Evolutionary conservation across 1,139 yeast genomes (phyloP), one percentile per base, ranked within the genome.

Genomic region (Magnusiomyces magnusii): DNA sequence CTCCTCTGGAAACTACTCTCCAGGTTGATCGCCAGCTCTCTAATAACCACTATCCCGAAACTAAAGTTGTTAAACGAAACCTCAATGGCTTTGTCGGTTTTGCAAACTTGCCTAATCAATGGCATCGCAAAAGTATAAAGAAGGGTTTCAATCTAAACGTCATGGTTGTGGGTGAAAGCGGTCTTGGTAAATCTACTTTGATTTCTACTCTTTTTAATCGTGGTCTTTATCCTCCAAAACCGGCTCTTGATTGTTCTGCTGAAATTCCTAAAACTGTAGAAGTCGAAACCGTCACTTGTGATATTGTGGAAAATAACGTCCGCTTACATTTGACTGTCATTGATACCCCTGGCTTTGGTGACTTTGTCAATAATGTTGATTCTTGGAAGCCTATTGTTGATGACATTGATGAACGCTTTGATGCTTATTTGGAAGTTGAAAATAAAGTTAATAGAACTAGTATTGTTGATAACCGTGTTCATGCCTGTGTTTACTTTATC

Each of bases 21-120:
- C 58, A 28, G 3, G 23, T 50, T 10, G 31, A 50, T 28, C 58
- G n/a, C 42, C 47, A 44, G 15, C 31, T 42, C 41, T n/a, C 42
- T 5, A 36, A 13, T 27, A n/a, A 56, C 15, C 25, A 36, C 25
- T 57, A 51, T 49, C 57, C 54, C 3, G 59, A 57, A 39, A 42
- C 55, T 17, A 27, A 21, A 41, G 78, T 90, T 62, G 83, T 90
- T 68, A 86, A 87, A 68, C 85, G 95, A 67, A 89, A 89, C 70
- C 82, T 92, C 67, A 87, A 85, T 66, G 95, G 96, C 5, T 92
- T 87, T 72, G 99, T 95, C 61, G 99, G 99, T 2, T 93, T 95
- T 75, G 97, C 98, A 67, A 95, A 92, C 75, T 80, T 95, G 69
- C 99, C 99, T 61, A 93, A 92, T 73, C 99, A 95, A 78, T 93